These are phyloP conservation scores for Ceriops decandra DNA, from an alignment of 345 rosid genomes.

Conservation along the genomic window DNA sequence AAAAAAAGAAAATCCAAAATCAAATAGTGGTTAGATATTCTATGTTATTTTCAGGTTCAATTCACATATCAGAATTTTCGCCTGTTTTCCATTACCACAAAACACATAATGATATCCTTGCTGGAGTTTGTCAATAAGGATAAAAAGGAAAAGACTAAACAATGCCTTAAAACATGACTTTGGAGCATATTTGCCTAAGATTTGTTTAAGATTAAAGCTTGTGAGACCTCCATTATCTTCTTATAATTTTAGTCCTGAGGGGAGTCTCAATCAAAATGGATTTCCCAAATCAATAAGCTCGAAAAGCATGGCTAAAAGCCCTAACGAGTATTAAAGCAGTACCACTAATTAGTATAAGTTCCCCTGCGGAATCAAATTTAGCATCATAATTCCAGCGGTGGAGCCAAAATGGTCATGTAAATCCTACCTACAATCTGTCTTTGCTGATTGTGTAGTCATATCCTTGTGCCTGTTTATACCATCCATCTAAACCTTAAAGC, in stretches of 20 bases:
- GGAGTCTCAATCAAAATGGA: not conserved
- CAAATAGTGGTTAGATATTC: too few species aligned
- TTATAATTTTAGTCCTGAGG: not conserved
- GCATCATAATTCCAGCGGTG: not conserved
- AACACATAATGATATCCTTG: too few species aligned
- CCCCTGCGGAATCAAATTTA: not conserved
- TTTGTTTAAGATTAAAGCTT: not conserved
- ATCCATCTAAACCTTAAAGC: conserved; percentile 6
- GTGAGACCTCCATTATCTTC: not conserved
- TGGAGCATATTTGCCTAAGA: not conserved
- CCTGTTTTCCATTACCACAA: too few species aligned
- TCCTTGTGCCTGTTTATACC: too few species aligned
- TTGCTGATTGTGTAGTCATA: too few species aligned
- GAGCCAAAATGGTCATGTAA: not conserved
- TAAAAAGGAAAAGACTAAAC: not conserved
- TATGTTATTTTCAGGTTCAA: too few species aligned
- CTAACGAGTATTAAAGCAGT: not conserved
- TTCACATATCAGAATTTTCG: too few species aligned
- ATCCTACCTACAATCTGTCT: too few species aligned
- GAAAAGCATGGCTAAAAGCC: not conserved
- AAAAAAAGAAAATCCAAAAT: too few species aligned
- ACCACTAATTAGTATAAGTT: not conserved
- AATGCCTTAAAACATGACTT: not conserved
- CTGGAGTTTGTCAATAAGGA: too few species aligned
- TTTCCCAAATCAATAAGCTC: not conserved